phyloP scores from a whole-genome alignment of 257 asterid genomes.

The Solanum chmielewskii region DNA sequence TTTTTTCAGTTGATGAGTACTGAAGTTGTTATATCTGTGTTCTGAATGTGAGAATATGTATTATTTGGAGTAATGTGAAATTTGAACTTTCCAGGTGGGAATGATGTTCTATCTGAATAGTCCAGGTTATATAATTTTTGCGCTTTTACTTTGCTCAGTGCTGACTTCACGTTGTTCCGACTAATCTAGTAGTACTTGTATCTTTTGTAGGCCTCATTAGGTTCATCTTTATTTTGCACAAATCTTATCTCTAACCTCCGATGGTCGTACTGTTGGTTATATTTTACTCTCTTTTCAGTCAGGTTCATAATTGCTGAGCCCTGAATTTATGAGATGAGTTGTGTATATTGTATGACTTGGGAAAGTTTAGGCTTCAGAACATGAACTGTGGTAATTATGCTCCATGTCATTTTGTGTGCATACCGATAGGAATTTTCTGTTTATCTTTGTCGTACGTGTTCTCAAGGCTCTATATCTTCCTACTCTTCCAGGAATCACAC shows the following conservation, averaged over 20 bases:
- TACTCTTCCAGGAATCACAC: conserved; percentile 70
- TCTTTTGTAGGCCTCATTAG: not conserved
- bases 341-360: not conserved
- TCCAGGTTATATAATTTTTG: not conserved
- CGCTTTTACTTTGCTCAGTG: not conserved
- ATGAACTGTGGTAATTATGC: not conserved
- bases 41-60: not conserved
- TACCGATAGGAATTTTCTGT: not conserved
- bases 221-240: not conserved
- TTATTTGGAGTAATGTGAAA: not conserved
- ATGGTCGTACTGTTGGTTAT: not conserved
- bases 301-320: not conserved
- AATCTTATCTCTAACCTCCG: not conserved
- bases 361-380: not conserved
- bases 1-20: not conserved
- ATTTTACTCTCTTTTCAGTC: not conserved
- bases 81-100: not conserved
- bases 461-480: conserved; percentile 32
- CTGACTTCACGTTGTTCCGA: not conserved
- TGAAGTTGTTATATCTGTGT: not conserved
- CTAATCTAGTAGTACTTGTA: not conserved
- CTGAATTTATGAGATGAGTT: not conserved
- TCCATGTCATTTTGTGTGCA: not conserved
- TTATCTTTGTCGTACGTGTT: conserved; percentile 3
- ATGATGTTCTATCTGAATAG: not conserved